phyloP scores from a whole-genome alignment of 225 moss, liverwort and hornwort genomes.

The Polytrichum commune region DNA sequence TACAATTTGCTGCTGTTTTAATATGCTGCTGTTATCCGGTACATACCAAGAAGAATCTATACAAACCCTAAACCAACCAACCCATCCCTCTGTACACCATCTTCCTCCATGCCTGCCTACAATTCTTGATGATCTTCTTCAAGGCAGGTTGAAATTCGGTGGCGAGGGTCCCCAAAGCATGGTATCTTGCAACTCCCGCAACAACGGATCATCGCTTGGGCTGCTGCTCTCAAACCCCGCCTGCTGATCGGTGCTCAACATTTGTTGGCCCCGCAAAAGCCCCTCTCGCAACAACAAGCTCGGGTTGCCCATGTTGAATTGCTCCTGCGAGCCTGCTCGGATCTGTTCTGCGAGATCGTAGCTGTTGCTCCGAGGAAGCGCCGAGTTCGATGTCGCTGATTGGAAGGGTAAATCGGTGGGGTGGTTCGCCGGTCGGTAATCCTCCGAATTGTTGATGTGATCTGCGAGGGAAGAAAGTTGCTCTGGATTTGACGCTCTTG shows the following conservation, averaged over 20 bases:
- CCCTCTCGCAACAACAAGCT: slow-evolving; percentile 21
- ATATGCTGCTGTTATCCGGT: too few relatives aligned
- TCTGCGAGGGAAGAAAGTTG: slow-evolving; percentile 20
- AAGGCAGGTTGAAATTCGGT: too few relatives aligned
- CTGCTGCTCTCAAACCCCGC: slow-evolving; percentile 3
- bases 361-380: slow-evolving; percentile 29
- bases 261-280: background rate
- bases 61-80: too few relatives aligned
- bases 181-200: slow-evolving; percentile 22
- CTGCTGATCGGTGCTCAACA: slow-evolving; percentile 3
- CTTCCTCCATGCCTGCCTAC: too few relatives aligned
- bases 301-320: slow-evolving; percentile 6
- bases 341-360: slow-evolving; percentile 50
- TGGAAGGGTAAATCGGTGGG: slow-evolving; percentile 22
- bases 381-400: slow-evolving; percentile 5
- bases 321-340: slow-evolving; percentile 17
- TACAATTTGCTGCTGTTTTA: too few relatives aligned
- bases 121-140: too few relatives aligned
- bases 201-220: slow-evolving; percentile 19
- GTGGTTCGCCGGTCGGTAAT: slow-evolving; percentile 16
- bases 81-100: too few relatives aligned
- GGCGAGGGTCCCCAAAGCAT: slow-evolving; percentile 4
- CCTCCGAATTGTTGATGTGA: slow-evolving; percentile 16
- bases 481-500: slow-evolving; percentile 14
- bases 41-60: too few relatives aligned